Evolutionary conservation across 768 basidiomycete species (phyloP), one percentile per base, ranked within the genome.

Genomic region (Trametes coccinea): DNA sequence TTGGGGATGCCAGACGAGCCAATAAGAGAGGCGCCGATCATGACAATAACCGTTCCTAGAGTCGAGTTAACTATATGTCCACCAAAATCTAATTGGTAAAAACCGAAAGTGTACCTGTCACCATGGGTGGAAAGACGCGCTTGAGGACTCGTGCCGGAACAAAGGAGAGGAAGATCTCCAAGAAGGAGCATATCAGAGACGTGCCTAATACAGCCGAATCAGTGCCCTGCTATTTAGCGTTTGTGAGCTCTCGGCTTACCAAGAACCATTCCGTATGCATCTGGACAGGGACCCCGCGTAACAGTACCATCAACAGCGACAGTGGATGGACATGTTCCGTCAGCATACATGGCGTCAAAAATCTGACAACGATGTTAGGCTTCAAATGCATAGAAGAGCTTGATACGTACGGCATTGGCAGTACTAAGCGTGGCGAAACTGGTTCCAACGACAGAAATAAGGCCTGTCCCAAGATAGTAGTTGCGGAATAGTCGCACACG

Each of bases 381-480:
- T 27, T 5, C 4, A 11, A 14, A 43, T 5, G 40, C 14, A 7
- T 29, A 3, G 17, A 13, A 14, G 11, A 5, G 64, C 27, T 17
- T 29, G 22, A 1, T 1, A 74, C 84, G 2, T 63, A 88, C 88
- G 3, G 88, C 80, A 67, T 82, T 81, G 1, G 87, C 90, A 0
- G 89, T 89, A 48, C 86, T 87, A 11, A 93, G 78, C 0, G 90
- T 91, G 4, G 90, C 82, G 67, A 93, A 92, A 67, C 87, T 89
- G 1, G 88, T 90, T 16, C 92, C 92, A 5, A 93, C 90, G 16
- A 93, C 90, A 6, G 85, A 86, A 56, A 94, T 79, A 17, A 93
- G 74, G 0, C 92, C 92, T n/a, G 90, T 92, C 2, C 90, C 89
- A 16, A 92, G 78, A 62, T 85, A 85, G 67, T 90, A 91, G 1